Evolutionary conservation across 2,329 filamentous ascomycete genomes (phyloP).

Genomic region (Sarocladiaceae sp.): DNA sequence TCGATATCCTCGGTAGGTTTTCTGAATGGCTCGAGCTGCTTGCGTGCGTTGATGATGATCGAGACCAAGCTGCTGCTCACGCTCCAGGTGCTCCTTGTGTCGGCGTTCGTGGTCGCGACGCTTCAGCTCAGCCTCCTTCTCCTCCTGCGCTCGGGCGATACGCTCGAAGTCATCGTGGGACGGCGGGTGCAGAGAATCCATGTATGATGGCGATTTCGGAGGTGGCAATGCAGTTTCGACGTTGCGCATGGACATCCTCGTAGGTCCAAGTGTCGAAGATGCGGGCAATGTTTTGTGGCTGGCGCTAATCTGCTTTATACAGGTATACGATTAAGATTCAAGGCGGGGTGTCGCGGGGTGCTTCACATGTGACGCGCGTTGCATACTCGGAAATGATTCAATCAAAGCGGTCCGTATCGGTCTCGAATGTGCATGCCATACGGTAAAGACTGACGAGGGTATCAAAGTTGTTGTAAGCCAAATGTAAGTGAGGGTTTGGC

Average conservation of each 20-base stretch:
- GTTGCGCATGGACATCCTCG: slow-evolving; percentile 2
- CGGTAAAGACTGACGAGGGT: not conserved
- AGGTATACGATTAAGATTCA: not conserved
- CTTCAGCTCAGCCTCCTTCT: slow-evolving; percentile 39
- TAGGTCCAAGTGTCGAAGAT: not conserved
- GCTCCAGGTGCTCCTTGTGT: slow-evolving; percentile 29
- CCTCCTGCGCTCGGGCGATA: slow-evolving; percentile 45
- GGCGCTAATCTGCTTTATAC: too few species aligned
- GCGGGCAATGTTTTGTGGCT: not conserved
- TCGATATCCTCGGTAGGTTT: slow-evolving; percentile 74
- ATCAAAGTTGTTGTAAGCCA: not conserved
- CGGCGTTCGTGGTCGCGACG: slow-evolving; percentile 34
- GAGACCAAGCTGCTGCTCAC: slow-evolving; percentile 18
- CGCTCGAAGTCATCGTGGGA: slow-evolving; percentile 41
- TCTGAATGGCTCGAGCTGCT: slow-evolving; percentile 59
- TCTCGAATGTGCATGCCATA: not conserved
- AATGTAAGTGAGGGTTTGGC: not conserved
- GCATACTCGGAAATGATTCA: not conserved
- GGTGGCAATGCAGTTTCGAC: slow-evolving; percentile 1
- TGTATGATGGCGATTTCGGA: slow-evolving; percentile 36
- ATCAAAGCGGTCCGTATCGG: not conserved
- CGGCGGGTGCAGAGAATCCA: slow-evolving; percentile 46
- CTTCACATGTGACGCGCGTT: not conserved
- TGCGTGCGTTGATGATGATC: slow-evolving; percentile 25
- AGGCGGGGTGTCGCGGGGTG: slow-evolving; percentile 1